Evolutionary conservation across 371 early-diverging fungal species (phyloP).

Genomic region (Mortierella sp.): DNA sequence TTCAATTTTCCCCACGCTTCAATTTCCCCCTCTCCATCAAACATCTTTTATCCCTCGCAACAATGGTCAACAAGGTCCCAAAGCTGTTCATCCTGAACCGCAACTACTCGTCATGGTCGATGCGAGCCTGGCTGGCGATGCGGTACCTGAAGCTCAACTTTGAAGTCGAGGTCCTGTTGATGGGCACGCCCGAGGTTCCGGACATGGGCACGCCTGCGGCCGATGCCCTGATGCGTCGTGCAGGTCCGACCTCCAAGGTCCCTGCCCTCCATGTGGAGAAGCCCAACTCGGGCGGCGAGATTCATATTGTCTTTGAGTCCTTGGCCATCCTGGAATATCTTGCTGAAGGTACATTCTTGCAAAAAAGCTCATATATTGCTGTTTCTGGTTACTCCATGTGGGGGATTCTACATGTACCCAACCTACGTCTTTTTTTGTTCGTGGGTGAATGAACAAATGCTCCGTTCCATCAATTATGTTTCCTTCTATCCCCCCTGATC

Average conservation of each 20-base stretch:
- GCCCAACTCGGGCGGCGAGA: conserved; percentile 40
- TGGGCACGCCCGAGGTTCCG: conserved; percentile 28
- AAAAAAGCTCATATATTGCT: neutral
- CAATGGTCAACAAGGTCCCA: conserved; percentile 10
- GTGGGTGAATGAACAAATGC: no score
- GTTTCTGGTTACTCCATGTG: no score
- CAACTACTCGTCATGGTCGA: conserved; percentile 56
- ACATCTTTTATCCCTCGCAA: neutral
- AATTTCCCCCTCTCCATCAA: no score
- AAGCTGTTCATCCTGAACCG: conserved; percentile 47
- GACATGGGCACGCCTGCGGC: conserved; percentile 30
- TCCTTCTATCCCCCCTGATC: neutral
- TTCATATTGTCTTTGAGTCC: conserved; percentile 51
- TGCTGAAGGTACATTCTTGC: conserved; percentile 42
- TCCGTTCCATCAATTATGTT: neutral
- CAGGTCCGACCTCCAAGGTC: conserved; percentile 49
- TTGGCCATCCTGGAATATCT: conserved; percentile 56
- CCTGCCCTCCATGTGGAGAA: conserved; percentile 44
- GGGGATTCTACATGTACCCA: no score
- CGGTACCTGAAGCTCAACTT: conserved; percentile 30
- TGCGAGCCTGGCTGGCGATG: conserved; percentile 55
- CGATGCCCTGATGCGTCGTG: conserved; percentile 23
- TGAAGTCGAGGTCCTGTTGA: conserved; percentile 27
- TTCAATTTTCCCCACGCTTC: no score
- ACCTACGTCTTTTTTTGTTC: no score